Conservation (phyloP, 163 green algal genomes). For the Picocystis sp. region DNA sequence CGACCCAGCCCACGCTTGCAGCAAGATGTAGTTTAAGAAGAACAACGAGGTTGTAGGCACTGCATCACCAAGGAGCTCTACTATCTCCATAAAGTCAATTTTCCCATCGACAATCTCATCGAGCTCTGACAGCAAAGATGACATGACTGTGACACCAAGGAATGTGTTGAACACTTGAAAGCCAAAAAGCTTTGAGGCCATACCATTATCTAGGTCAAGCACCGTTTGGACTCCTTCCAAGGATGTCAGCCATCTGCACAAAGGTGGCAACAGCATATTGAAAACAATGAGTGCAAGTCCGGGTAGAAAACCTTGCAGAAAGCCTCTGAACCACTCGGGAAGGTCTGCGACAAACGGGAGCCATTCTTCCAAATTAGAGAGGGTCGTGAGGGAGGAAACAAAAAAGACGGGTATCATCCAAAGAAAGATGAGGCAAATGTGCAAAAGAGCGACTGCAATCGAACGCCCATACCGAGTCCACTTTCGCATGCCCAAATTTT, state of each 20-base stretch:
- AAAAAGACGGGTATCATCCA: slow-evolving; percentile 1
- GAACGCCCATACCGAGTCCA: background rate
- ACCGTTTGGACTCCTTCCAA: background rate
- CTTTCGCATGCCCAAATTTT: background rate
- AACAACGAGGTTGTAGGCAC: slow-evolving; percentile 2
- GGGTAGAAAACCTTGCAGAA: slow-evolving; percentile 1
- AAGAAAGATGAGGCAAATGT: slow-evolving; percentile 1
- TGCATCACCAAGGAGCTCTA: background rate
- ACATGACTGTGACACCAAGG: no score
- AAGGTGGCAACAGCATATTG: background rate
- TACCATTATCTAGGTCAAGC: background rate
- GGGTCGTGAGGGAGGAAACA: background rate
- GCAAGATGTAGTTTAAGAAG: slow-evolving; percentile 4
- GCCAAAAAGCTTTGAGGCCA: background rate
- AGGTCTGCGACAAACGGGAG: background rate
- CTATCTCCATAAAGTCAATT: background rate
- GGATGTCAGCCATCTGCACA: background rate
- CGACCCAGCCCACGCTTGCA: background rate
- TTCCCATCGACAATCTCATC: background rate
- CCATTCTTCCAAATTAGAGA: background rate
- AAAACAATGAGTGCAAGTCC: background rate
- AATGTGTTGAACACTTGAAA: background rate
- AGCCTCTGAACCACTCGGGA: background rate
- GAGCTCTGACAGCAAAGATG: no score
- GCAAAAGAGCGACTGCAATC: background rate